Evolutionary conservation across 352 stramenopile species (phyloP), one percentile per base, ranked within the genome.

Genomic region (Phytophthora melonis): DNA sequence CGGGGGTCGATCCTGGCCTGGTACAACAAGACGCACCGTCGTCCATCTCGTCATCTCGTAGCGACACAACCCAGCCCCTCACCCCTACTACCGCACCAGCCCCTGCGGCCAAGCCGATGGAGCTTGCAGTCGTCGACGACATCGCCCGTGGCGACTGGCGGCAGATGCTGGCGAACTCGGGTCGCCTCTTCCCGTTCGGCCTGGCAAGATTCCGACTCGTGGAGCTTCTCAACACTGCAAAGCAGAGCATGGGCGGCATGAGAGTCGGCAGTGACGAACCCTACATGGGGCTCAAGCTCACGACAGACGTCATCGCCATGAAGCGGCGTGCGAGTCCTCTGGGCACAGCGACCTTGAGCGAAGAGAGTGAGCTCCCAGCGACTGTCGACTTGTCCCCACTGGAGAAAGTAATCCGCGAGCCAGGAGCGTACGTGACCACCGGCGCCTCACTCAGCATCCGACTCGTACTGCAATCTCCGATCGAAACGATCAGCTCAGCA

Each of bases 281-380:
- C 11, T 86, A 86, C 63, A 66, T 83, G 65, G 43, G 39, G 0
- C 41, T 89, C 50, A 90, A 89, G 50, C 65, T 93, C 43, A 84
- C 78, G 11, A 66, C 81, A 5, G 81, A 92, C 43, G 68, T 94
- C 2, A 67, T 89, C 6, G 68, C 82, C 0, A 77, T 79, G 21
- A 93, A 94, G 70, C 77, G 82, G 1, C 84, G 87, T 10, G 74
- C 80, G 1, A 81, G 72, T 41, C 85, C 84, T 16, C 81, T 93
- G 10, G 82, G 82, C 0, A 77, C 63, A 25, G 19, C 55, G 32
- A 65, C 34, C 18, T 49, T 66, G n/a, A 75, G 54, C 7, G 66
- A 81, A 63, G 74, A 79, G 39, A 77, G 52, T 8, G 71, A 79
- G 4, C 59, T 71, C 1, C 45, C 53, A 49, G 57, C 52, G n/a